Conservation (phyloP, 1,284 basidiomycete genomes). For the Ustilago lituana region DNA sequence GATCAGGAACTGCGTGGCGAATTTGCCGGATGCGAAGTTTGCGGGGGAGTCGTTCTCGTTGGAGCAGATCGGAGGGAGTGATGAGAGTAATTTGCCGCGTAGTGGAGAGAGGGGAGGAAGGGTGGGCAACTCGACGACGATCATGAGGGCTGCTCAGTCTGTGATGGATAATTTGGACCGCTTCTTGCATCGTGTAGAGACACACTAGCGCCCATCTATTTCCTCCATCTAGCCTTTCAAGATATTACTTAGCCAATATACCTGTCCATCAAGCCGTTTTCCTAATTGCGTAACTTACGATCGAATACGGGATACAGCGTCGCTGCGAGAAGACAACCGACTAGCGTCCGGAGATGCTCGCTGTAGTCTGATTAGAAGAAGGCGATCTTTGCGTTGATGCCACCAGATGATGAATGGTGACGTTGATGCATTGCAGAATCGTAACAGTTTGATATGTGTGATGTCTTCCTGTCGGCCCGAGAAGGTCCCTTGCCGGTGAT, state of each 20-base stretch:
- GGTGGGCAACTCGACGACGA: slow-evolving; percentile 31
- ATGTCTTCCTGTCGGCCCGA: too few relatives aligned
- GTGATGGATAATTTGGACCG: slow-evolving; percentile 36
- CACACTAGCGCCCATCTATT: not conserved
- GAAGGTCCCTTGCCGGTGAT: too few relatives aligned
- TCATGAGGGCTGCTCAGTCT: slow-evolving; percentile 21
- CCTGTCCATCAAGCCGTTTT: slow-evolving; percentile 1
- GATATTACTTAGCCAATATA: too few relatives aligned
- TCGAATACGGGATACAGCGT: too few relatives aligned
- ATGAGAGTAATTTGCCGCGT: slow-evolving; percentile 16
- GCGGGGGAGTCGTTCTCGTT: slow-evolving; percentile 22
- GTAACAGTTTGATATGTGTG: too few relatives aligned
- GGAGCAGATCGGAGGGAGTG: slow-evolving; percentile 27
- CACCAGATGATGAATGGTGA: slow-evolving; percentile 7
- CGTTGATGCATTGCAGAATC: slow-evolving; percentile 9
- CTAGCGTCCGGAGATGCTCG: too few relatives aligned
- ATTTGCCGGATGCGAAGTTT: slow-evolving; percentile 20
- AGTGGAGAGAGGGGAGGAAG: not conserved
- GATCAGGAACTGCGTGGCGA: slow-evolving; percentile 19
- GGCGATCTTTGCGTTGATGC: not conserved
- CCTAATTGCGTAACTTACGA: too few relatives aligned
- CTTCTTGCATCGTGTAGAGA: slow-evolving; percentile 16
- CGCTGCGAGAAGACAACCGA: too few relatives aligned
- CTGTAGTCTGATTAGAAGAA: too few relatives aligned
- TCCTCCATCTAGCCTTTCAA: too few relatives aligned